Percentiles rank a stretch among this genome's conserved stretches.
Conservation (phyloP, 331 rosid genomes). For the Acacia pycnantha region DNA sequence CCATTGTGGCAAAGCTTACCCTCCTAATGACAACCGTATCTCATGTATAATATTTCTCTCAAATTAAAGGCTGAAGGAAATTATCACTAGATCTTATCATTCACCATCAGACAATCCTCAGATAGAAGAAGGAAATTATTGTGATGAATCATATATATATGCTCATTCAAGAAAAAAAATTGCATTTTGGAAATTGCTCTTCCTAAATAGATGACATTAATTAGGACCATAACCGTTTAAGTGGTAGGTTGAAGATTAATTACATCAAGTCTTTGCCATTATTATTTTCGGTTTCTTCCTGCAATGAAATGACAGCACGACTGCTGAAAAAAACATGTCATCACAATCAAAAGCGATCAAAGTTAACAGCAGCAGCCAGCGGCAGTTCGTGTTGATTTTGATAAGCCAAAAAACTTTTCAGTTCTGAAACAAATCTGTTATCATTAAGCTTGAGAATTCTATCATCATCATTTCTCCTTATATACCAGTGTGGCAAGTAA, state of each 20-base stretch:
- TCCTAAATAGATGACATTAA: conserved; percentile 20
- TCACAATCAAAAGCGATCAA: conserved; percentile 26
- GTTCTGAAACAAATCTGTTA: background rate
- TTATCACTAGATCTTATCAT: background rate
- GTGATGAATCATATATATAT: background rate
- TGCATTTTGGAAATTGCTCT: background rate
- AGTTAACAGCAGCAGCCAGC: background rate
- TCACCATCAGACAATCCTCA: background rate
- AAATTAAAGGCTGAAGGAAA: background rate
- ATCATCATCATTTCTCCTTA: background rate
- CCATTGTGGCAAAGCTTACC: too few relatives aligned
- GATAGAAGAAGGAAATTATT: conserved; percentile 8
- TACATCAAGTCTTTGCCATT: conserved; percentile 48
- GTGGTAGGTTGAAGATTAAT: conserved; percentile 10
- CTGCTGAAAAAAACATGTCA: conserved; percentile 3
- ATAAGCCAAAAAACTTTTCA: background rate
- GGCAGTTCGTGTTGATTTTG: background rate
- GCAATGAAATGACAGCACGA: conserved; percentile 67
- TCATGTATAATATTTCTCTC: background rate
- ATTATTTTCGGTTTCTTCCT: conserved; percentile 28
- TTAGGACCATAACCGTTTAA: background rate
- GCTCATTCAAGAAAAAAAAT: background rate
- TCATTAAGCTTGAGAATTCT: background rate
- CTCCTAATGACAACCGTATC: too few relatives aligned
- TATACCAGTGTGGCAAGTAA: background rate